Evolutionary conservation across 2,329 filamentous ascomycete species (phyloP).

Genomic region (Exophiala bonariae): DNA sequence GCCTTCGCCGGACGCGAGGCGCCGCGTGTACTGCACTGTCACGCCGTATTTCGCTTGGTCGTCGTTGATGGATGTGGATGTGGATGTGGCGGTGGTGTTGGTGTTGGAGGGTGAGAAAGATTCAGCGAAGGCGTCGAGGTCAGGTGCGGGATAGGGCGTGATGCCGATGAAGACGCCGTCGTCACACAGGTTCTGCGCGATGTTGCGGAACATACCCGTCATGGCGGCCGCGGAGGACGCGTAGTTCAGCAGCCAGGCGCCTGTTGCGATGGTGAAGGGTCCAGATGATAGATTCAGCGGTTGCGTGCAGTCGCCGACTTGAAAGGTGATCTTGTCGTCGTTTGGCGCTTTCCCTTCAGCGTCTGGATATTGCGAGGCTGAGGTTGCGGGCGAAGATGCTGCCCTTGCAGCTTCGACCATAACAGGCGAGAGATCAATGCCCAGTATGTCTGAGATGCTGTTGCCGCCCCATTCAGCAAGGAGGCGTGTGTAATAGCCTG

Average conservation of each 20-base stretch:
- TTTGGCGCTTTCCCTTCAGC: not conserved
- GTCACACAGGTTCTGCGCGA: slow-evolving; percentile 36
- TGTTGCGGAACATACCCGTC: slow-evolving; percentile 37
- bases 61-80: too few relatives aligned
- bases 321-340: slow-evolving; percentile 19
- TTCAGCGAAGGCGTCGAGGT: slow-evolving; percentile 25
- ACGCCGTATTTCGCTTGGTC: slow-evolving; percentile 15
- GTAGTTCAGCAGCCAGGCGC: slow-evolving; percentile 42
- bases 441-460: slow-evolving; percentile 31
- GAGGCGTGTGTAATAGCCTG: slow-evolving; percentile 37
- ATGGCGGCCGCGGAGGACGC: slow-evolving; percentile 31
- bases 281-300: slow-evolving; percentile 27
- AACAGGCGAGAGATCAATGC: slow-evolving; percentile 36
- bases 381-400: not conserved
- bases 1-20: slow-evolving; percentile 4
- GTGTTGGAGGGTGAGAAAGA: slow-evolving; percentile 15
- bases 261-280: slow-evolving; percentile 39
- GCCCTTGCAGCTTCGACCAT: slow-evolving; percentile 38
- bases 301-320: slow-evolving; percentile 31
- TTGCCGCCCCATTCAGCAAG: slow-evolving; percentile 36
- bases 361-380: not conserved
- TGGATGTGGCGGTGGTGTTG: slow-evolving; percentile 6
- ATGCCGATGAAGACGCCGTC: slow-evolving; percentile 37
- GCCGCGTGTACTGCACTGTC: slow-evolving; percentile 2
- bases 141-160: slow-evolving; percentile 28